Evolutionary conservation across 106 monocot species (phyloP).

Genomic region (Chionographis japonica): DNA sequence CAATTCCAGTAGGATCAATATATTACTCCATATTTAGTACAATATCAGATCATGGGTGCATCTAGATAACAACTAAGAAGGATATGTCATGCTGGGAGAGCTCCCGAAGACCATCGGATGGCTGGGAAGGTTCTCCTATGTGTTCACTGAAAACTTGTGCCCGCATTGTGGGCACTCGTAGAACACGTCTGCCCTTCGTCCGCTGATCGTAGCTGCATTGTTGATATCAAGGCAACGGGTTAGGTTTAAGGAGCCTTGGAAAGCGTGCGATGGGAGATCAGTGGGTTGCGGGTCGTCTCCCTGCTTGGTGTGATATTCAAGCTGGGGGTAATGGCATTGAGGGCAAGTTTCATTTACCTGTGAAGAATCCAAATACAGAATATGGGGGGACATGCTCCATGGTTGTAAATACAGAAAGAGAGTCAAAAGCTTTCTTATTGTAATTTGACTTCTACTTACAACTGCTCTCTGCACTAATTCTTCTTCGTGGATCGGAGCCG

Average conservation of each 20-base stretch:
- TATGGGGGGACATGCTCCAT: not conserved
- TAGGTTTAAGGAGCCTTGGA: not conserved
- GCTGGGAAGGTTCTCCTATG: slow-evolving; percentile 5
- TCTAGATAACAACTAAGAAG: too few relatives aligned
- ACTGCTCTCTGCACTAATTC: slow-evolving; percentile 36
- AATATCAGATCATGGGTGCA: too few relatives aligned
- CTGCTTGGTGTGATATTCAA: slow-evolving; percentile 75
- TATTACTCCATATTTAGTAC: too few relatives aligned
- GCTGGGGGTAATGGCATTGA: slow-evolving; percentile 51
- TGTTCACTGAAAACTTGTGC: slow-evolving; percentile 52
- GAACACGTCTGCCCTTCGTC: slow-evolving; percentile 83
- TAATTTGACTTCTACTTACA: slow-evolving; percentile 32
- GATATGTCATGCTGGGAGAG: too few relatives aligned
- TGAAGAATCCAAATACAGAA: not conserved
- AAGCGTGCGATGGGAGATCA: too few relatives aligned
- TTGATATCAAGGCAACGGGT: not conserved
- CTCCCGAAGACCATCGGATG: not conserved
- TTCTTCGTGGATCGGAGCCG: slow-evolving; percentile 28
- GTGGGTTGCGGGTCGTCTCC: slow-evolving; percentile 10
- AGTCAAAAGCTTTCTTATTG: not conserved
- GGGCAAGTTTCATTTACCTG: slow-evolving; percentile 66
- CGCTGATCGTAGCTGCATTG: slow-evolving; percentile 70
- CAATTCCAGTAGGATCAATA: too few relatives aligned
- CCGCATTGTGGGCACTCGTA: slow-evolving; percentile 62
- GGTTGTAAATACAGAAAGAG: not conserved